Evolutionary conservation across 192 early-diverging fungal genomes (phyloP).

Genomic region (Coemansia sp.): DNA sequence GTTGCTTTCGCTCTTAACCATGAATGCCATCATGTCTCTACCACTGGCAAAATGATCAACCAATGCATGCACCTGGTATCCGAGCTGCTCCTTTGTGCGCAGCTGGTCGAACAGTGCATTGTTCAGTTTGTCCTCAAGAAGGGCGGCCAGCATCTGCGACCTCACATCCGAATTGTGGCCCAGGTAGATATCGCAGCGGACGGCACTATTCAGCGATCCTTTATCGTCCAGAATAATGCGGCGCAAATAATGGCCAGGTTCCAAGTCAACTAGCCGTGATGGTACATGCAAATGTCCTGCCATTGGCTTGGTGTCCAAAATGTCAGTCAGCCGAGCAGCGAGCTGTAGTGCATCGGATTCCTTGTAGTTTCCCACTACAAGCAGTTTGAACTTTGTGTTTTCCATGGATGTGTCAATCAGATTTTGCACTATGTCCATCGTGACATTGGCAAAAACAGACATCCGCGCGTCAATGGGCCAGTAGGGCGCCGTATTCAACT

Average conservation of each 20-base stretch:
- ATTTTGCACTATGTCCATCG: conserved; percentile 56
- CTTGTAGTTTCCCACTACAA: conserved; percentile 75
- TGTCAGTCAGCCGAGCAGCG: conserved; percentile 47
- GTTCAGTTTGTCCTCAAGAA: conserved; percentile 66
- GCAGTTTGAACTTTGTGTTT: conserved; percentile 64
- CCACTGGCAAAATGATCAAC: neutral
- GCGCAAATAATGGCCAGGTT: conserved; percentile 21
- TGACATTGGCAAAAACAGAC: conserved; percentile 63
- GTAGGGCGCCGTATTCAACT: neutral
- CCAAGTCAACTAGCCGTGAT: neutral
- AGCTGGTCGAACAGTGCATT: conserved; percentile 85
- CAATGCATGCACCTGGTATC: conserved; percentile 39
- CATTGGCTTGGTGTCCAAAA: conserved; percentile 52
- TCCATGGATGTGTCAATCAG: conserved; percentile 65
- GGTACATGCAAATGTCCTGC: conserved; percentile 5
- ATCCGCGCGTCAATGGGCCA: conserved; percentile 15
- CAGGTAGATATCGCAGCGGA: conserved; percentile 69
- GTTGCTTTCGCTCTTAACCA: conserved; percentile 76
- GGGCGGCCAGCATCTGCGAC: conserved; percentile 50
- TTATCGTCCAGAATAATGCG: conserved; percentile 46
- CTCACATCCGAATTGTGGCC: conserved; percentile 56
- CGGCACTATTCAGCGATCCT: conserved; percentile 74
- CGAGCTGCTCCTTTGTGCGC: conserved; percentile 81
- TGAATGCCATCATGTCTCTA: conserved; percentile 48
- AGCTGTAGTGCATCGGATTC: conserved; percentile 57